Evolutionary conservation across 768 basidiomycete species (phyloP), one percentile per base, ranked within the genome.

Genomic region (Mycena haematopus): DNA sequence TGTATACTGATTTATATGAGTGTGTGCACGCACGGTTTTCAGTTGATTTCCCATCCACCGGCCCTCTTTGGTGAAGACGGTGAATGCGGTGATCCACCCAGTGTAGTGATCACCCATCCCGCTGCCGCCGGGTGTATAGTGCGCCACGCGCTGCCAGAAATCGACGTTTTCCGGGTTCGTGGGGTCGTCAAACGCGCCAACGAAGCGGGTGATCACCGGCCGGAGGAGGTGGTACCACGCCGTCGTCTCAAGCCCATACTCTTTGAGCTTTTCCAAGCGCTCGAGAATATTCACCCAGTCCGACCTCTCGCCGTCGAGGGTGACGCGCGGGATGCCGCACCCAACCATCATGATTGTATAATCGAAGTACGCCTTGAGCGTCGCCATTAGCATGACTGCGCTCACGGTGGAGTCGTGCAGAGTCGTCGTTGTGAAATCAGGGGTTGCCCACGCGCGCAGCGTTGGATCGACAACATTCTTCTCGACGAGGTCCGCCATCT

Each of bases 171-270:
- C 29, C 21, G 51, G 24, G 52, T 52, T 61, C 13, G 22, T 31
- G 24, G 56, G 56, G 6, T 25, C 14, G 36, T n/a, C n/a, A n/a
- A n/a, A n/a, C n/a, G n/a, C n/a, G n/a, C n/a, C n/a, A n/a, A n/a
- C n/a, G n/a, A n/a, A 79, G 17, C 76, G 72, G 33, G 65, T 38
- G 46, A 83, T 65, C 24, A 83, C 68, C 0, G 79, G 80, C 11
- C 72, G 72, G 6, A 83, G 75, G 29, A 83, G 73, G 36, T 73
- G 68, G 21, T 74, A 71, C 80, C 80, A 82, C 3, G 74, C 74
- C 1, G 42, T 54, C 1, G 70, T 60, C 27, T 75, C 73, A 11
- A 66, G 68, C 22, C 77, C 81, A 52, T 78, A 80, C 15, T 70
- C 66, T 35, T 71, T 69, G 51, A 83, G 69, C 60, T 75, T 78